Conservation (phyloP, 1,284 basidiomycete genomes). For the Naganishia cerealis region DNA sequence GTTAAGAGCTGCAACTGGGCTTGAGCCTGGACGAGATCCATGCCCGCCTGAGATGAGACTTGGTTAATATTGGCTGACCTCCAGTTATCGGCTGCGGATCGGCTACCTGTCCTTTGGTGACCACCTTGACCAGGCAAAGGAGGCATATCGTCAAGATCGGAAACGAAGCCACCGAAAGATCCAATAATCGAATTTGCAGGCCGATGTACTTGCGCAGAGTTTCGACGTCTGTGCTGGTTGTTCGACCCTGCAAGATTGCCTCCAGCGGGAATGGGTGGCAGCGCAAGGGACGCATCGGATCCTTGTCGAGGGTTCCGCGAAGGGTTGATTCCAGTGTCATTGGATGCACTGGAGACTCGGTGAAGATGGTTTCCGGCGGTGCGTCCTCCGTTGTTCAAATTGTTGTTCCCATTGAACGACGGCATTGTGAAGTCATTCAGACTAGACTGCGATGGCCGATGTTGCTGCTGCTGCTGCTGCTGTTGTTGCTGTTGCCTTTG, state of each 20-base stretch:
- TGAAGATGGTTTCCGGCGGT: slow-evolving; percentile 1
- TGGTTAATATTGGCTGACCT: slow-evolving; percentile 34
- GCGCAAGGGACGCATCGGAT: slow-evolving; percentile 34
- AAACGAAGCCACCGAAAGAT: slow-evolving; percentile 35
- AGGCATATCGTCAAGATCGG: slow-evolving; percentile 47
- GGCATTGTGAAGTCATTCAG: slow-evolving; percentile 34
- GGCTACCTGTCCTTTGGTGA: slow-evolving; percentile 66
- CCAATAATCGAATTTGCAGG: slow-evolving; percentile 35
- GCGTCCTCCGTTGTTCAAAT: not conserved
- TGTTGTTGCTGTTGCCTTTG: slow-evolving; percentile 13
- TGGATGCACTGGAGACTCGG: slow-evolving; percentile 24
- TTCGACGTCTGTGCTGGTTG: slow-evolving; percentile 73
- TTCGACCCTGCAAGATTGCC: slow-evolving; percentile 9
- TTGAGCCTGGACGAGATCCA: slow-evolving; percentile 82
- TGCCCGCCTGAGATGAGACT: slow-evolving; percentile 60
- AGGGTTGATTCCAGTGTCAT: slow-evolving; percentile 12
- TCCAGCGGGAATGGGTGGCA: slow-evolving; percentile 24
- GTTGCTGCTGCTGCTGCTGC: slow-evolving; percentile 13
- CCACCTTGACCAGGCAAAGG: slow-evolving; percentile 57
- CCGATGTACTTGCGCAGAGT: slow-evolving; percentile 64
- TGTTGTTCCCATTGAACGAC: slow-evolving; percentile 5
- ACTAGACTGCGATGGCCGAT: slow-evolving; percentile 24
- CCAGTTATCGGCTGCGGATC: slow-evolving; percentile 51
- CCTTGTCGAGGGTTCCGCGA: not conserved
- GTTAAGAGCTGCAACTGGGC: slow-evolving; percentile 93